Evolutionary conservation across 2,329 filamentous ascomycete genomes (phyloP).

Genomic region (Colletotrichum sp.): DNA sequence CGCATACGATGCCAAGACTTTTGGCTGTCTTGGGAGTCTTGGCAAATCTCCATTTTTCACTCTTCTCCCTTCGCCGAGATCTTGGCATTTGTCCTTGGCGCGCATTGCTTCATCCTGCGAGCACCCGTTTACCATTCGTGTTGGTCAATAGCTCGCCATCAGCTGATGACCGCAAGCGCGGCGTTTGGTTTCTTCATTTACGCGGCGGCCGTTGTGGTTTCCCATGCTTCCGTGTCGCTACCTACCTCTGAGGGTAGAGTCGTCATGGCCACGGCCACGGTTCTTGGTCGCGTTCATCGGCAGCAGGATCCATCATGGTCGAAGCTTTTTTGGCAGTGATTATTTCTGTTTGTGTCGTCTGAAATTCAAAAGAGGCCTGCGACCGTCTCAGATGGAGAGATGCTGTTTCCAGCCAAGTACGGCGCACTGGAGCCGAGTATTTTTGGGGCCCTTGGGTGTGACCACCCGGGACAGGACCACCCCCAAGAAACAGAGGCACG

Average conservation of each 20-base stretch:
- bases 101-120: constrained; percentile 18
- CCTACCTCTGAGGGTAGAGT: background rate
- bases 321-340: background rate
- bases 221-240: background rate
- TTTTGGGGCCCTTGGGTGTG: constrained; percentile 4
- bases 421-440: background rate
- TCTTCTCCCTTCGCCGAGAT: constrained; percentile 11
- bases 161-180: constrained; percentile 15
- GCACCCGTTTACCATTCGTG: constrained; percentile 12
- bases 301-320: background rate
- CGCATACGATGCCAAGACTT: constrained; percentile 22
- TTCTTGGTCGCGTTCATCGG: background rate
- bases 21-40: constrained; percentile 21
- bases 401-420: constrained; percentile 13
- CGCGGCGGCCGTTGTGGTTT: background rate
- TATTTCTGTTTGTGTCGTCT: constrained; percentile 9
- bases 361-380: constrained; percentile 2
- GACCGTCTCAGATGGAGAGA: constrained; percentile 17
- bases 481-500: background rate
- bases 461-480: constrained; percentile 5
- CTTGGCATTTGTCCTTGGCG: constrained; percentile 17
- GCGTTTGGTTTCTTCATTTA: background rate
- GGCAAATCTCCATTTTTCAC: constrained; percentile 20
- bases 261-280: background rate
- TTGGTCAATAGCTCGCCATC: constrained; percentile 14